Evolutionary conservation across 495 filamentous ascomycete genomes (phyloP), one percentile per base, ranked within the genome.

Genomic region (Annulohypoxylon maeteangense): DNA sequence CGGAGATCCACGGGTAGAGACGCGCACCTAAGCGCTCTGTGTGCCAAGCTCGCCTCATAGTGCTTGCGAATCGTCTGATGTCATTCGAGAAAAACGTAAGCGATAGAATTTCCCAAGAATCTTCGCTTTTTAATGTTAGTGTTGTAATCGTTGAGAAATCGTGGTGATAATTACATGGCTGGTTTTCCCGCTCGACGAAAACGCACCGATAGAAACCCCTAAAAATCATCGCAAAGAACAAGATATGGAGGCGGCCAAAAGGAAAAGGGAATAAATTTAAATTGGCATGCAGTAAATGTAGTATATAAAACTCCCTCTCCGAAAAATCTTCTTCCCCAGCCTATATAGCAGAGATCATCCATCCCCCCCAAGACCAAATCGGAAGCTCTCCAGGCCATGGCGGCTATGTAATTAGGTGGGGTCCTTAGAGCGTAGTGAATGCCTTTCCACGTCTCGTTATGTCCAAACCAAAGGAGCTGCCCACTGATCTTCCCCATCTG

Each of bases 241-340:
- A 62, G 29, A 29, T 12, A 56, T 12, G 44, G n/a, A n/a, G 47
- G 34, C 40, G 51, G 54, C 22, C 40, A 57, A 65, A 62, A 38
- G 55, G 55, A 57, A 65, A 62, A 38, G 55, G 55, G 65, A 68
- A 68, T 72, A 65, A 40, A 68, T 65, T 65, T 67, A 47, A 40
- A 65, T 69, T 50, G 65, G n/a, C 50, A 73, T 69, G 70, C 62
- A 73, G 70, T 69, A 69, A 69, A 68, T 68, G 23, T 66, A 58
- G 62, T 69, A 66, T 72, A 57, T 72, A 57, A 55, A 71, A 66
- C 50, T 56, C 40, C 68, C 38, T 56, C 36, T 14, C 57, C 40
- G 12, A 40, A 61, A 65, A 67, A 56, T 68, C 55, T 6, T 72
- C 65, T 56, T 72, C 70, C 60, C 54, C 70, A 68, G 55, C 65